Base-by-base conservation (phyloP, 164 flowering plant genomes). In the Santalum album region DNA sequence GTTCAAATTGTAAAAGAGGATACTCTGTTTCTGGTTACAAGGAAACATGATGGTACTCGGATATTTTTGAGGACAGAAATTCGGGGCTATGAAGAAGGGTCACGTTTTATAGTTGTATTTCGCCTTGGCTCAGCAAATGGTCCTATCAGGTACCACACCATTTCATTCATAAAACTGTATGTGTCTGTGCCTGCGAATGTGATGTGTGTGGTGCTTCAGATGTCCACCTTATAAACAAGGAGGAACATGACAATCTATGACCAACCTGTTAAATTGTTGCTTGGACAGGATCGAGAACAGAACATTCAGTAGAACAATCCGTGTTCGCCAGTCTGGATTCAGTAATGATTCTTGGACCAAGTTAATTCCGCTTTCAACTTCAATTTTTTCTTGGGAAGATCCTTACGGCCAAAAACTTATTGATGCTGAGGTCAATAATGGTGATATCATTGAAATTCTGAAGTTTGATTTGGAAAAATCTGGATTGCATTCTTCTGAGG, bases 61-160 rank as follows among this genome's bases (percentile, higher is more conserved):
- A 80, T 50, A 60, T 75, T 78, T 72, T 60, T 92, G 69, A 77
- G 73, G 61, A 72, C 75, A 36, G 99, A 89, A 70, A 80, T 92
- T 56, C 95, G 99, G 29, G 99, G 97, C 42, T 89, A 80, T 62
- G 99, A 92, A 70, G 99, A 92, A 72, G 99, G 96, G 51, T 92
- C 99, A 24, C 90, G 97, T 17, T 92, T 87, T 59, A 59, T 87
- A 46, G 75, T 89, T 66, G 94, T 92, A 12, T 92, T 92, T 50
- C 99, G 97, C 47, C 72, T 78, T 46, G 99, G 96, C 48, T 76
- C 97, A 34, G 52, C 63, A 18, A 60, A 74, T 69, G 94, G 86
- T 63, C 97, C 88, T 38, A 73, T 92, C 59, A 89, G 94, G 99
- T 89, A 82, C 16, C 29, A 1, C 2, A 3, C 9, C 3, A 14